Percentiles rank a stretch among this genome's conserved stretches.
These are phyloP conservation scores for Acanthamoeba royreba DNA, from an alignment of 208 protist genomes.

Conservation along the genomic window DNA sequence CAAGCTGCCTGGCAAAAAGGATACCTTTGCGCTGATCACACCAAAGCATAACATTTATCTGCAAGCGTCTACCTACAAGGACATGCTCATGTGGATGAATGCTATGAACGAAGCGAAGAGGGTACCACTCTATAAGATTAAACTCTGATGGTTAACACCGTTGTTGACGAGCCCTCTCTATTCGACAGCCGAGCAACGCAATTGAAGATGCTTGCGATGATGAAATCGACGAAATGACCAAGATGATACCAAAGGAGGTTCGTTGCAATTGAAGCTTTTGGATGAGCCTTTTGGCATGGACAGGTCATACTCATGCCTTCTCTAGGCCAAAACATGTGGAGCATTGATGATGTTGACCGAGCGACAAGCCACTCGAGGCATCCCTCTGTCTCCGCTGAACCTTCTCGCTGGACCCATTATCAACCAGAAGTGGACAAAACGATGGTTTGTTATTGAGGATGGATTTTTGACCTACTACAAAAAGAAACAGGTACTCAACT, in stretches of 20 bases:
- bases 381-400: not conserved
- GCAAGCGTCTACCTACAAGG: not conserved
- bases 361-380: not conserved
- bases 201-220: not conserved
- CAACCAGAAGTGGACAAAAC: not conserved
- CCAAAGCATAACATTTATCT: constrained; percentile 19
- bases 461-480: constrained; percentile 20
- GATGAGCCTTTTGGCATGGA: too few relatives aligned
- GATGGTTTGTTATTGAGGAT: constrained; percentile 36
- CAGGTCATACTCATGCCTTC: too few relatives aligned
- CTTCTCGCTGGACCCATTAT: not conserved
- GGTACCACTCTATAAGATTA: too few relatives aligned
- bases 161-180: too few relatives aligned
- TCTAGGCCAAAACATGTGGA: not conserved
- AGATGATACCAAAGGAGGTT: not conserved
- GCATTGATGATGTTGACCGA: not conserved
- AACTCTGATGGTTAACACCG: too few relatives aligned
- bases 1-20: not conserved
- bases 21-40: not conserved
- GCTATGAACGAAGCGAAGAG: not conserved
- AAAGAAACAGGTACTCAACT: not conserved
- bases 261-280: not conserved
- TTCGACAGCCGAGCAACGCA: not conserved
- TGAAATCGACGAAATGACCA: not conserved
- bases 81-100: constrained; percentile 14